Conservation (phyloP, 1,284 basidiomycete species). For the Malassezia psittaci region DNA sequence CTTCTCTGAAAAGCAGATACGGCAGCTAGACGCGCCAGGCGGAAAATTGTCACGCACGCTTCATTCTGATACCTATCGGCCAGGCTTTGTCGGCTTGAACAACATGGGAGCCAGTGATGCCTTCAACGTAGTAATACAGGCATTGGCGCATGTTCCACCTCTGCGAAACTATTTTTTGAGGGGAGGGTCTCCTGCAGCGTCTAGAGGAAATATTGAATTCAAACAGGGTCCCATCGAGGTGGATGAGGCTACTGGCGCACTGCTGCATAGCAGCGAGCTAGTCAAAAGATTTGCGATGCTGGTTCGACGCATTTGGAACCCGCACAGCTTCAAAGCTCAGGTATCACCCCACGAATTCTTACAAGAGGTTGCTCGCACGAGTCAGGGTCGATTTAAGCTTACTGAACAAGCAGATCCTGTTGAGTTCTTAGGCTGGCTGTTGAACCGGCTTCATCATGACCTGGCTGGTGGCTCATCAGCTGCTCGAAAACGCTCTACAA, state of each 20-base stretch:
- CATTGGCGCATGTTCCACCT: slow-evolving; percentile 78
- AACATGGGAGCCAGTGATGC: slow-evolving; percentile 95
- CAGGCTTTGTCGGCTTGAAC: slow-evolving; percentile 92
- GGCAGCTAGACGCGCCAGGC: slow-evolving; percentile 55
- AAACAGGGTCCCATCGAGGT: background rate
- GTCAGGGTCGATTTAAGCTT: slow-evolving; percentile 75
- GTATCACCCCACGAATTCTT: slow-evolving; percentile 95
- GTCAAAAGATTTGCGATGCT: slow-evolving; percentile 66
- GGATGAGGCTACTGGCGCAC: background rate
- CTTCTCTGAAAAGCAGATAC: slow-evolving; percentile 55
- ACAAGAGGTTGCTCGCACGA: slow-evolving; percentile 84
- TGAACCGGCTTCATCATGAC: slow-evolving; percentile 85
- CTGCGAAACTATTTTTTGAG: slow-evolving; percentile 62
- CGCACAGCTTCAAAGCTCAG: slow-evolving; percentile 69
- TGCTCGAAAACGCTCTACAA: slow-evolving; percentile 41
- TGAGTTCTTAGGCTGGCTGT: slow-evolving; percentile 89
- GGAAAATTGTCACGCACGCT: slow-evolving; percentile 54
- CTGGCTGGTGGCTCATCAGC: slow-evolving; percentile 57
- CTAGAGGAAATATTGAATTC: background rate
- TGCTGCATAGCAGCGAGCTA: slow-evolving; percentile 57
- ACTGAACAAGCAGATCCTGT: slow-evolving; percentile 91
- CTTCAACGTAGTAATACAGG: slow-evolving; percentile 91
- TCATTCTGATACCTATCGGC: slow-evolving; percentile 66
- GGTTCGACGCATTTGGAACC: slow-evolving; percentile 86
- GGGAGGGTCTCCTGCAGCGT: slow-evolving; percentile 4